Percentiles rank a stretch among this genome's conserved stretches.
Evolutionary conservation across 768 basidiomycete species (phyloP).

Genomic region (Mycena amicta): DNA sequence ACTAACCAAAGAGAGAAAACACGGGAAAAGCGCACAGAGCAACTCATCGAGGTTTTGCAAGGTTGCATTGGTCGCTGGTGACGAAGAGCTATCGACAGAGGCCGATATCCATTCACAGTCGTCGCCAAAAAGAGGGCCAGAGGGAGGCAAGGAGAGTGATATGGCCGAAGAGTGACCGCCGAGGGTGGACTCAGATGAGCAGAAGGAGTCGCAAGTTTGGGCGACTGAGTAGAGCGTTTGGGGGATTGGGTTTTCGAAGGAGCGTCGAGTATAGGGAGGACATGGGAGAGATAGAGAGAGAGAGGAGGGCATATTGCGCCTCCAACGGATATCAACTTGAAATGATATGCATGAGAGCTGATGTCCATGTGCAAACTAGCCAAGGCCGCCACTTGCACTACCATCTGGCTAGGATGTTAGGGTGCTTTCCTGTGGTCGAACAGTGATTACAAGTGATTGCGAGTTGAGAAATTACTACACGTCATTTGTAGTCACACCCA

Average conservation of each 20-base stretch:
- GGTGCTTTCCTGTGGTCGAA: too few species aligned
- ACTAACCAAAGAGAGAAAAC: neutral
- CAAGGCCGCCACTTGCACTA: too few species aligned
- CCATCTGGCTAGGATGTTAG: too few species aligned
- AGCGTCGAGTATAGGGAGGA: neutral
- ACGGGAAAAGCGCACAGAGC: neutral
- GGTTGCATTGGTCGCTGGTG: neutral
- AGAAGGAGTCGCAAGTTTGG: neutral
- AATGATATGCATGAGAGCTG: neutral
- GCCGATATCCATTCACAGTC: neutral
- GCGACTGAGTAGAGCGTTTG: too few species aligned
- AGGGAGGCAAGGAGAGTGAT: neutral
- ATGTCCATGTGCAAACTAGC: neutral
- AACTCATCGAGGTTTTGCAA: neutral
- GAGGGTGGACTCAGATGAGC: neutral
- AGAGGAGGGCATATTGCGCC: neutral
- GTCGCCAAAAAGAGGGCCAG: neutral
- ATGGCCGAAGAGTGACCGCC: neutral
- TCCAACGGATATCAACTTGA: neutral
- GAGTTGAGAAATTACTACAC: too few species aligned
- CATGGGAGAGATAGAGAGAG: too few species aligned
- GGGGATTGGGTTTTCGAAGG: neutral
- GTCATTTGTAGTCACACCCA: too few species aligned
- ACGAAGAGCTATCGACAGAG: neutral
- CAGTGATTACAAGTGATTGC: too few species aligned